These are phyloP conservation scores for Oldenlandia corymbosa DNA, from an alignment of 257 asterid species.

Conservation along the genomic window DNA sequence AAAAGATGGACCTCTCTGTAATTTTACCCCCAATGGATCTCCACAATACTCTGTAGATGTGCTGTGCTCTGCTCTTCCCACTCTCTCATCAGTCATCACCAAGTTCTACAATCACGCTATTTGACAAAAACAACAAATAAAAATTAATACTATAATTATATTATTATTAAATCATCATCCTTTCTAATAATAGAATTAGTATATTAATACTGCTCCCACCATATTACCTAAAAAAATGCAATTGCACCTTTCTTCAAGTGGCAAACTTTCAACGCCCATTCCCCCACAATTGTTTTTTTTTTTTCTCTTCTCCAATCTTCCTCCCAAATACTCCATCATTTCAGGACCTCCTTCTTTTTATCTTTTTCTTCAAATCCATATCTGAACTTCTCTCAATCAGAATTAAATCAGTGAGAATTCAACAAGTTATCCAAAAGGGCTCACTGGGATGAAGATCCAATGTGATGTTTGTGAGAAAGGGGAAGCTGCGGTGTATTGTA, in stretches of 20 bases:
- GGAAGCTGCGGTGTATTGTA: slow-evolving; percentile 61
- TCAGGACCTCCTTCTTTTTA: neutral
- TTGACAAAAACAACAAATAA: no score
- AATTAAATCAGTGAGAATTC: neutral
- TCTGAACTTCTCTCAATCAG: neutral
- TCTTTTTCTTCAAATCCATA: no score
- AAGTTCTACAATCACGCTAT: no score
- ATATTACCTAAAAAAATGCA: no score
- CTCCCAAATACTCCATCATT: neutral
- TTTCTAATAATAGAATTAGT: no score
- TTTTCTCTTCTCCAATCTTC: slow-evolving; percentile 10
- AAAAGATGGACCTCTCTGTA: neutral
- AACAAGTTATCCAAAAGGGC: neutral
- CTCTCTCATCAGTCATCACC: no score
- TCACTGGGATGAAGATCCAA: slow-evolving; percentile 66
- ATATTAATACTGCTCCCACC: no score
- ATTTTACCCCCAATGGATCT: neutral
- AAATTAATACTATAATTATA: no score
- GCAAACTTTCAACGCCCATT: slow-evolving; percentile 16
- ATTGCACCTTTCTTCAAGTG: no score
- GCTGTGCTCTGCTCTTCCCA: no score
- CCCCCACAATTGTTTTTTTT: neutral
- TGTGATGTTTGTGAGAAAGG: slow-evolving; percentile 79
- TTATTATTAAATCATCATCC: no score
- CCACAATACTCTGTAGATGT: no score